Evolutionary conservation across 371 early-diverging fungal species (phyloP).

Genomic region (Mucor racemosus): DNA sequence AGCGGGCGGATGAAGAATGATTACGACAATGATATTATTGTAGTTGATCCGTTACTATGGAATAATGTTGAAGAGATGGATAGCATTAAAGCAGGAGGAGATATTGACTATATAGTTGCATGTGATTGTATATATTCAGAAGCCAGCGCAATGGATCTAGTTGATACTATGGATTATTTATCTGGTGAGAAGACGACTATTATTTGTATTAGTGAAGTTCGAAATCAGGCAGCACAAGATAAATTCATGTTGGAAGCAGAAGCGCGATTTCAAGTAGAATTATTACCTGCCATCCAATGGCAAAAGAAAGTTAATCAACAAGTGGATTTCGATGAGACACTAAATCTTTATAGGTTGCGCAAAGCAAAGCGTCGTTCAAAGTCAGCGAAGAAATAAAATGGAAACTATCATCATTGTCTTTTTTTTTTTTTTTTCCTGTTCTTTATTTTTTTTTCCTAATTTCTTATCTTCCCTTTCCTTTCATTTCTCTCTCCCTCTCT

Average conservation of each 20-base stretch:
- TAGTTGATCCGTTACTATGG: constrained; percentile 54
- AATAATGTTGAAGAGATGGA: constrained; percentile 42
- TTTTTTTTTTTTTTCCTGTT: constrained; percentile 1
- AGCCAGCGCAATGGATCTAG: constrained; percentile 55
- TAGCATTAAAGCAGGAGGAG: constrained; percentile 35
- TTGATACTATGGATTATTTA: constrained; percentile 49
- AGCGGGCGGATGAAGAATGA: constrained; percentile 47
- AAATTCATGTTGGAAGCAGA: constrained; percentile 49
- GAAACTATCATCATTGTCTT: not conserved
- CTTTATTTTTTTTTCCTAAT: constrained; percentile 11
- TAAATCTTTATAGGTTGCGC: constrained; percentile 48
- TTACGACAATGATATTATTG: constrained; percentile 22
- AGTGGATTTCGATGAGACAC: constrained; percentile 49
- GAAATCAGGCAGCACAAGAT: constrained; percentile 59
- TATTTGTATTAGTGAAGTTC: constrained; percentile 56
- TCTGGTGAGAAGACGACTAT: constrained; percentile 41
- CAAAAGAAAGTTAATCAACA: constrained; percentile 41
- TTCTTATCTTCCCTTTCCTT: constrained; percentile 12
- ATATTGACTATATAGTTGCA: constrained; percentile 56
- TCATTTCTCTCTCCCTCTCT: constrained; percentile 6
- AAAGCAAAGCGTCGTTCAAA: constrained; percentile 28
- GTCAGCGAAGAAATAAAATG: constrained; percentile 13
- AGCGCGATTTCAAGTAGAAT: constrained; percentile 40
- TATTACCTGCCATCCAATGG: constrained; percentile 50
- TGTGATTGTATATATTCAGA: constrained; percentile 65